phyloP scores from a whole-genome alignment of 1,284 basidiomycete species.

The Athelia psychrophila region DNA sequence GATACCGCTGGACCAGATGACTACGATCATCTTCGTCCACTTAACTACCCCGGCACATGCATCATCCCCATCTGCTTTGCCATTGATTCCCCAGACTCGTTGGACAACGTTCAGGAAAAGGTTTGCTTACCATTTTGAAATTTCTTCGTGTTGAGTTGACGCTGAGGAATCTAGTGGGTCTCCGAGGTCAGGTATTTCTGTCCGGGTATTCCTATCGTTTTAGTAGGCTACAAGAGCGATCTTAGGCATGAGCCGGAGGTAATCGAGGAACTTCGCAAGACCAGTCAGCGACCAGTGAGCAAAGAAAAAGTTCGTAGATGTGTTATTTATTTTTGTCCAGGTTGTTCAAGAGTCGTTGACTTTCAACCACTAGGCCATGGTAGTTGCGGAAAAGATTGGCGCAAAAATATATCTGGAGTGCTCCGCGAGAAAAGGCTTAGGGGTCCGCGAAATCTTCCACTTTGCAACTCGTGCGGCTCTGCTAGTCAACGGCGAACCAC shows the following conservation, averaged over 20 bases:
- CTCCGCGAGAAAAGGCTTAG: conserved; percentile 86
- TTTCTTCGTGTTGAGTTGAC: conserved; percentile 5
- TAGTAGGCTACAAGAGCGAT: conserved; percentile 94
- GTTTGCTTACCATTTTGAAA: conserved; percentile 33
- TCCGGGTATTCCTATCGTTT: conserved; percentile 81
- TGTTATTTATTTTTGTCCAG: conserved; percentile 5
- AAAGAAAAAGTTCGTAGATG: conserved; percentile 66
- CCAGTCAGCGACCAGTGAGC: conserved; percentile 79
- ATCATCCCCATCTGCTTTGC: conserved; percentile 95
- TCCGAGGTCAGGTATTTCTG: conserved; percentile 95
- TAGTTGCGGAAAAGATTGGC: conserved; percentile 86
- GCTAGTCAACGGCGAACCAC: too few relatives aligned
- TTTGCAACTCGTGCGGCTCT: conserved; percentile 83
- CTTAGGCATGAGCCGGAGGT: conserved; percentile 78
- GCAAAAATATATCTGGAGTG: conserved; percentile 91
- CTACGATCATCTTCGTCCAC: conserved; percentile 87
- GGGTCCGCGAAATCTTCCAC: conserved; percentile 92
- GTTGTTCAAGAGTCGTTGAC: too few relatives aligned
- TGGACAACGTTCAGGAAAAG: conserved; percentile 97
- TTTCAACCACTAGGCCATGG: conserved; percentile 60
- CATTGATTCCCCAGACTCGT: conserved; percentile 87
- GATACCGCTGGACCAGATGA: conserved; percentile 95
- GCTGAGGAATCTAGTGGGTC: conserved; percentile 66
- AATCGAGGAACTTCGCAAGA: conserved; percentile 78
- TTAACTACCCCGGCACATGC: conserved; percentile 90